A percentile compares a stretch with the other conserved stretches of the same genome.
These are phyloP conservation scores for Aegilops bicornis DNA, from an alignment of 176 grass and related monocot species.

Conservation along the genomic window DNA sequence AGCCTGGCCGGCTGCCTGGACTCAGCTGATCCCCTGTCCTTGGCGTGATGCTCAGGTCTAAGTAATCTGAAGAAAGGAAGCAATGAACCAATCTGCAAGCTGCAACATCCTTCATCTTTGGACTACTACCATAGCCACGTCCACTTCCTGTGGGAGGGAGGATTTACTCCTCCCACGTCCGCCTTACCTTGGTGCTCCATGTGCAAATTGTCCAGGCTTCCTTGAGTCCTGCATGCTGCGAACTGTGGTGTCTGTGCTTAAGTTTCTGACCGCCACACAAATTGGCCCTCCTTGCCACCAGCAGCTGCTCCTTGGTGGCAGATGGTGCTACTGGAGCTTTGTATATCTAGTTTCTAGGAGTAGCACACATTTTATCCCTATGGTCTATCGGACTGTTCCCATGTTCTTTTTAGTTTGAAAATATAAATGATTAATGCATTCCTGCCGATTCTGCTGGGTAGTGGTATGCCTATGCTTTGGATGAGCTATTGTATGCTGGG, in stretches of 20 bases:
- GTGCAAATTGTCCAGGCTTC: neutral
- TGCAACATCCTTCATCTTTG: neutral
- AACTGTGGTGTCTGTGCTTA: neutral
- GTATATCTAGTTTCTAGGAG: neutral
- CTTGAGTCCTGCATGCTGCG: neutral
- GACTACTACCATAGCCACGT: no score
- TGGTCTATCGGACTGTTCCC: neutral
- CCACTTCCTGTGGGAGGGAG: no score
- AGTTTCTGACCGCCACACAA: neutral
- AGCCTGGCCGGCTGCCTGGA: no score
- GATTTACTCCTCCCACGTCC: no score
- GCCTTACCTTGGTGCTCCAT: no score
- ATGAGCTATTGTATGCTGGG: neutral
- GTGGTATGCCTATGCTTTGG: neutral
- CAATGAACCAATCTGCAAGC: neutral
- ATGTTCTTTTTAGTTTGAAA: neutral
- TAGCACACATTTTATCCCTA: neutral
- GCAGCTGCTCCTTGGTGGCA: neutral
- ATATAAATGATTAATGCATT: neutral
- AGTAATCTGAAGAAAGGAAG: no score
- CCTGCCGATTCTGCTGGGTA: neutral
- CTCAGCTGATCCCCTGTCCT: no score
- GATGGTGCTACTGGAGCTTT: neutral
- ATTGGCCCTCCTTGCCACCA: neutral
- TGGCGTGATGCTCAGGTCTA: no score